Evolutionary conservation across 202 grass and related monocot genomes (phyloP).

Genomic region (Zizania palustris): DNA sequence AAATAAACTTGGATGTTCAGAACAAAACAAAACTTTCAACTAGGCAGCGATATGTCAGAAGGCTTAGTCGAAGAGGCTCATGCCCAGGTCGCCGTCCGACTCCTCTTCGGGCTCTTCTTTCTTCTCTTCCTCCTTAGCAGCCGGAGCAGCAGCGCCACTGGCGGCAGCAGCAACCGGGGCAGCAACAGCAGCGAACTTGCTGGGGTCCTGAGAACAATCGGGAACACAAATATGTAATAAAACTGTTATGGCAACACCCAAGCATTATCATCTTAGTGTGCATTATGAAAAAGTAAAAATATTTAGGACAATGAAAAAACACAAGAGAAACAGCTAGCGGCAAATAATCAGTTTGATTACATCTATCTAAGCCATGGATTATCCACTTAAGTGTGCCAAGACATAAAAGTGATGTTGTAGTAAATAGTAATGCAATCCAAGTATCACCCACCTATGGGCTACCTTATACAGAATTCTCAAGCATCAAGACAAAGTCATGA

Average conservation of each 20-base stretch:
- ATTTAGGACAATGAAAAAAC: not conserved
- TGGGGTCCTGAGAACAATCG: constrained; percentile 56
- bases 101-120: constrained; percentile 73
- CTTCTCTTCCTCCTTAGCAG: constrained; percentile 69
- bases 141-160: constrained; percentile 28
- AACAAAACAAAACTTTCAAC: constrained; percentile 48
- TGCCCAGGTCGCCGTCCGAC: constrained; percentile 76
- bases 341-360: no score
- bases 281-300: not conserved
- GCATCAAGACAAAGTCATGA: not conserved
- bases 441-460: not conserved
- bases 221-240: not conserved
- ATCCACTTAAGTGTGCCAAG: not conserved
- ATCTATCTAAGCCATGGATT: not conserved
- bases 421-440: not conserved
- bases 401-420: not conserved
- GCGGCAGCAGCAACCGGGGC: constrained; percentile 49
- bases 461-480: not conserved
- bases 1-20: not conserved
- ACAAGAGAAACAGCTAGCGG: no score
- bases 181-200: constrained; percentile 72
- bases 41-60: not conserved
- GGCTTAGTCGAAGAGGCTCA: constrained; percentile 74
- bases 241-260: not conserved
- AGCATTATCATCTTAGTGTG: not conserved